A percentile compares a stretch with the other conserved stretches of the same genome.
These are phyloP conservation scores for Colletotrichum lentis DNA, from an alignment of 2,329 filamentous ascomycete genomes.

Conservation along the genomic window DNA sequence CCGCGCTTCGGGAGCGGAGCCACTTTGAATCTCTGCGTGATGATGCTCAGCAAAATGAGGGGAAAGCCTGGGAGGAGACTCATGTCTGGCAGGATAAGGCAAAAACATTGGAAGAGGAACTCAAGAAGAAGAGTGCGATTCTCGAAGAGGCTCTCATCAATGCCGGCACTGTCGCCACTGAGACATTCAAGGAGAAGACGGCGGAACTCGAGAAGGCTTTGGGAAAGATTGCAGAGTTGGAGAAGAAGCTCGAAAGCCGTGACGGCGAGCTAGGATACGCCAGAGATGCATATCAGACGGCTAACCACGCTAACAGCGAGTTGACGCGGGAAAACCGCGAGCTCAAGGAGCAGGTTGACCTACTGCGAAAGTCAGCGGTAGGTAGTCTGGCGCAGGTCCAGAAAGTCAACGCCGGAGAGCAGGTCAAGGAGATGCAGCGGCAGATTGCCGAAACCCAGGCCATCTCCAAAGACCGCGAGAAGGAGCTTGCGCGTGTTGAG, in stretches of 20 bases:
- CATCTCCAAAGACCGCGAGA: slow-evolving; percentile 59
- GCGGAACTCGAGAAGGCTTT: slow-evolving; percentile 52
- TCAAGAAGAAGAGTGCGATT: slow-evolving; percentile 47
- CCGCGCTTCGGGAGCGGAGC: slow-evolving; percentile 61
- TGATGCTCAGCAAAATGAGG: slow-evolving; percentile 51
- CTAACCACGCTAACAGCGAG: slow-evolving; percentile 57
- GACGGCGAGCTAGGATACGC: slow-evolving; percentile 64
- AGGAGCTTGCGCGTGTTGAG: slow-evolving; percentile 56
- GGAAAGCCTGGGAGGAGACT: slow-evolving; percentile 49
- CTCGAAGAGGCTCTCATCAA: slow-evolving; percentile 49
- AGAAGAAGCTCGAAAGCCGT: slow-evolving; percentile 49
- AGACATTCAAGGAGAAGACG: slow-evolving; percentile 50
- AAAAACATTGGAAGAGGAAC: slow-evolving; percentile 49
- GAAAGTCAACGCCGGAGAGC: slow-evolving; percentile 52
- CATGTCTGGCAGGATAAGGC: slow-evolving; percentile 50
- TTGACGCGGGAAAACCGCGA: slow-evolving; percentile 57
- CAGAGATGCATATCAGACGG: slow-evolving; percentile 66
- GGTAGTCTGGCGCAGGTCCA: slow-evolving; percentile 59
- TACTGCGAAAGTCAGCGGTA: slow-evolving; percentile 53
- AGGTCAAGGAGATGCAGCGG: slow-evolving; percentile 48
- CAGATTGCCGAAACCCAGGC: slow-evolving; percentile 54
- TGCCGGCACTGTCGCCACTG: slow-evolving; percentile 31
- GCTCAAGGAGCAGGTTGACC: slow-evolving; percentile 53
- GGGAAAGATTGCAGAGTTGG: slow-evolving; percentile 49
- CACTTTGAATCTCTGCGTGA: slow-evolving; percentile 57